Conservation (phyloP, 768 basidiomycete species). For the Tylopilus subfusipes region DNA sequence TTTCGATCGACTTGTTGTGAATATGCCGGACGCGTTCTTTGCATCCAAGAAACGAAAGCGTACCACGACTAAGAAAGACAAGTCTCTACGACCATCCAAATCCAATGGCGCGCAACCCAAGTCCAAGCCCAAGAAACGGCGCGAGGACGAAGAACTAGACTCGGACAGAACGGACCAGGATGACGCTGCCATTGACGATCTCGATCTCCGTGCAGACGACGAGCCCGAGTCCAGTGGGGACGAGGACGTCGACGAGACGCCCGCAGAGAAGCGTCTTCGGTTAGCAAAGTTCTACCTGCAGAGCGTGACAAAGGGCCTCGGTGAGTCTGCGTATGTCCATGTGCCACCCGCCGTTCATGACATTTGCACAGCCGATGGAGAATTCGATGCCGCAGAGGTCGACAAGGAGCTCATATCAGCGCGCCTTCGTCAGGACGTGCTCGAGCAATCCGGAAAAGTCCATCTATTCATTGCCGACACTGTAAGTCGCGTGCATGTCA, state of each 20-base stretch:
- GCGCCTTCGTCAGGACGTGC: conserved; percentile 86
- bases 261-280: conserved; percentile 87
- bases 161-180: conserved; percentile 60
- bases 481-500: conserved; percentile 38
- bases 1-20: conserved; percentile 12
- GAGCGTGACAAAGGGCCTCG: conserved; percentile 71
- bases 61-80: conserved; percentile 28
- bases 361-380: conserved; percentile 60
- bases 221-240: conserved; percentile 67
- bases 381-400: conserved; percentile 93
- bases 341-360: not conserved
- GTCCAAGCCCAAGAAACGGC: conserved; percentile 22
- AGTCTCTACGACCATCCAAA: conserved; percentile 18
- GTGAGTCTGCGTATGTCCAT: conserved; percentile 36
- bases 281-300: conserved; percentile 89
- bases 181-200: conserved; percentile 57
- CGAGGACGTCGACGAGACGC: conserved; percentile 86
- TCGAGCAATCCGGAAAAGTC: conserved; percentile 85
- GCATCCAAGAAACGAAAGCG: conserved; percentile 64
- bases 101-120: conserved; percentile 20
- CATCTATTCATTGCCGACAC: conserved; percentile 76
- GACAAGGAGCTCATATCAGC: conserved; percentile 91
- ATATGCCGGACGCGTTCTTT: conserved; percentile 87
- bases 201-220: conserved; percentile 63
- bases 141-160: conserved; percentile 58